Conservation (phyloP, 2,329 filamentous ascomycete genomes). For the Hypoxylon sp. region DNA sequence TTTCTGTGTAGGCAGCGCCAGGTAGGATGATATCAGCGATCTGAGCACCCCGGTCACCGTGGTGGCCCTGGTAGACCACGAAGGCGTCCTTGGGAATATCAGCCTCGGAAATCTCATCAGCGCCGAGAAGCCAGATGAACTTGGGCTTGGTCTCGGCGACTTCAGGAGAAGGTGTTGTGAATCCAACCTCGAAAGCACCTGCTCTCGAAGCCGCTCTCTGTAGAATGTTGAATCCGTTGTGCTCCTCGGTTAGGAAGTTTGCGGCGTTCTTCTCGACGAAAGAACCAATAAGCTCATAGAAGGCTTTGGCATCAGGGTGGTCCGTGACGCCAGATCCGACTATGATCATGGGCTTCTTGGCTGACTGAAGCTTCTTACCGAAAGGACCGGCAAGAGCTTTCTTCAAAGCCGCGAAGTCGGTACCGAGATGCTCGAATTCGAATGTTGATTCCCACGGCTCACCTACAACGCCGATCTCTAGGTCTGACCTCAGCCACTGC, state of each 20-base stretch:
- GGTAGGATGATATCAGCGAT: constrained; percentile 95
- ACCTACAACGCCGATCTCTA: constrained; percentile 92
- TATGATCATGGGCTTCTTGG: constrained; percentile 96
- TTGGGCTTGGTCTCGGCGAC: constrained; percentile 91
- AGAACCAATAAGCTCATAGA: constrained; percentile 89
- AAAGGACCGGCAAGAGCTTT: constrained; percentile 87
- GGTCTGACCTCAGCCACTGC: constrained; percentile 95
- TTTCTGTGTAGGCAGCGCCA: constrained; percentile 96
- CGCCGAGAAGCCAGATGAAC: constrained; percentile 96
- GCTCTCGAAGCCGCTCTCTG: constrained; percentile 93
- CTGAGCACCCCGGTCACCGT: constrained; percentile 93
- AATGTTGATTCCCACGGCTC: constrained; percentile 95
- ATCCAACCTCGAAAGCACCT: constrained; percentile 96
- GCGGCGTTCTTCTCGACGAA: constrained; percentile 95
- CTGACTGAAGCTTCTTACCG: constrained; percentile 89
- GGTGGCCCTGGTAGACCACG: constrained; percentile 97
- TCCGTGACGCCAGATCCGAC: constrained; percentile 94
- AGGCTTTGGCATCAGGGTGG: constrained; percentile 90
- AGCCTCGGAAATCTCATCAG: constrained; percentile 87
- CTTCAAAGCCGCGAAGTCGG: constrained; percentile 85
- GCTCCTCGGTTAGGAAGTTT: constrained; percentile 90
- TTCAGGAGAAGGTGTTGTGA: constrained; percentile 84
- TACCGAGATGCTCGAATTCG: constrained; percentile 91
- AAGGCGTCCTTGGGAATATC: constrained; percentile 97
- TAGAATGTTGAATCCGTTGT: constrained; percentile 98